A percentile compares a stretch with the other conserved stretches of the same genome.
Evolutionary conservation across 495 filamentous ascomycete species (phyloP).

Genomic region (Bacidia gigantensis): DNA sequence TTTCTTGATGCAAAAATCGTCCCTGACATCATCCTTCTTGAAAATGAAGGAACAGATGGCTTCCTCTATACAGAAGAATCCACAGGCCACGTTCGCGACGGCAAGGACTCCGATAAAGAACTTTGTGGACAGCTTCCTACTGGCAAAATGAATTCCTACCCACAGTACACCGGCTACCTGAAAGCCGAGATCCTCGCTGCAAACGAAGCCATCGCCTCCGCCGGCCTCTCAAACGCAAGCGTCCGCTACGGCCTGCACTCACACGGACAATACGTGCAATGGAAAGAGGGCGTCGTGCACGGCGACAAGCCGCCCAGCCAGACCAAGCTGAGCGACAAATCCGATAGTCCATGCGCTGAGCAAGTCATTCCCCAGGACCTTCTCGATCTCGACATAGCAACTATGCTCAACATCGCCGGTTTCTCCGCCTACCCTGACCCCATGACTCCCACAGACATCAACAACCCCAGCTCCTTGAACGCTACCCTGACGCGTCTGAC

Average conservation of each 20-base stretch:
- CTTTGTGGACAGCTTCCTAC: slow-evolving; percentile 13
- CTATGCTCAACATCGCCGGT: slow-evolving; percentile 14
- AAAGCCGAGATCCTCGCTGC: slow-evolving; percentile 15
- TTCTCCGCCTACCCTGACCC: slow-evolving; percentile 17
- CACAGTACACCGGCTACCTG: slow-evolving; percentile 10
- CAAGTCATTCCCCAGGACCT: slow-evolving; percentile 9
- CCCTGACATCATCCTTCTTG: slow-evolving; percentile 16
- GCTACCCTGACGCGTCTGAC: slow-evolving; percentile 5
- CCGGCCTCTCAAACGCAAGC: slow-evolving; percentile 9
- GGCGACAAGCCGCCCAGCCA: slow-evolving; percentile 6
- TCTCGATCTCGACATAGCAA: slow-evolving; percentile 5
- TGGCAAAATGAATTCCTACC: slow-evolving; percentile 15
- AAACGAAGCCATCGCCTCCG: slow-evolving; percentile 15
- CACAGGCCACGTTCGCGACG: slow-evolving; percentile 13
- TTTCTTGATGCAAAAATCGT: slow-evolving; percentile 11
- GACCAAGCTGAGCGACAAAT: slow-evolving; percentile 4
- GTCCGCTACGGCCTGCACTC: slow-evolving; percentile 16
- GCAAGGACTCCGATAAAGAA: slow-evolving; percentile 9
- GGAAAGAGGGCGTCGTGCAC: slow-evolving; percentile 17
- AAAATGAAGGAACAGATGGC: slow-evolving; percentile 15
- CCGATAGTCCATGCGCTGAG: slow-evolving; percentile 4
- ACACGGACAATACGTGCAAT: slow-evolving; percentile 15
- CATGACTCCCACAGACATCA: slow-evolving; percentile 16
- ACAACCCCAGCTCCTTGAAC: slow-evolving; percentile 2
- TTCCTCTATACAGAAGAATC: slow-evolving; percentile 14